phyloP scores from a whole-genome alignment of 176 grass and related monocot species.

The Carex kokanica region DNA sequence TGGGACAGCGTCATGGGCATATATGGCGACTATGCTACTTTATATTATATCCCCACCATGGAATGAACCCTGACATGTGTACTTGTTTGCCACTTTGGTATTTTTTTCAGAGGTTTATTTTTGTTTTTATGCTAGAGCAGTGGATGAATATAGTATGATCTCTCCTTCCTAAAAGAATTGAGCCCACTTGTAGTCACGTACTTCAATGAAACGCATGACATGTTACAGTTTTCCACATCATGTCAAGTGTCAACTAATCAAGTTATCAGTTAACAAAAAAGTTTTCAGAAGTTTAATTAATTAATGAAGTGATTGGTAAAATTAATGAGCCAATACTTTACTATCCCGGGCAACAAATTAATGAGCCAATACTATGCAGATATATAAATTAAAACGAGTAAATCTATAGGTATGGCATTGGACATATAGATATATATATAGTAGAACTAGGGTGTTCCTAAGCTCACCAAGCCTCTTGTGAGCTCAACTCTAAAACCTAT shows the following conservation, averaged over 20 bases:
- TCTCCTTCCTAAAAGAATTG: not conserved
- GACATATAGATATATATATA: too few species aligned
- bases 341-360: too few species aligned
- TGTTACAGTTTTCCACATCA: constrained; percentile 10
- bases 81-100: constrained; percentile 19
- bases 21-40: not conserved
- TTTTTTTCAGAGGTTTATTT: not conserved
- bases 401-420: too few species aligned
- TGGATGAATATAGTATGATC: not conserved
- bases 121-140: constrained; percentile 7
- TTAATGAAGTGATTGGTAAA: not conserved
- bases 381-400: too few species aligned
- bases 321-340: too few species aligned
- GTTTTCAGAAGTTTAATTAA: too few species aligned
- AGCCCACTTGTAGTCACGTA: constrained; percentile 19
- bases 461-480: too few species aligned
- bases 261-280: too few species aligned
- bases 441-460: too few species aligned
- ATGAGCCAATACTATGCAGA: too few species aligned
- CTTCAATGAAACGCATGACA: constrained; percentile 1
- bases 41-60: not conserved
- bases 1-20: not conserved
- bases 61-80: constrained; percentile 16
- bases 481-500: too few species aligned
- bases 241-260: too few species aligned